Evolutionary conservation across 768 basidiomycete genomes (phyloP), one percentile per base, ranked within the genome.

Genomic region (Terana coerulea): DNA sequence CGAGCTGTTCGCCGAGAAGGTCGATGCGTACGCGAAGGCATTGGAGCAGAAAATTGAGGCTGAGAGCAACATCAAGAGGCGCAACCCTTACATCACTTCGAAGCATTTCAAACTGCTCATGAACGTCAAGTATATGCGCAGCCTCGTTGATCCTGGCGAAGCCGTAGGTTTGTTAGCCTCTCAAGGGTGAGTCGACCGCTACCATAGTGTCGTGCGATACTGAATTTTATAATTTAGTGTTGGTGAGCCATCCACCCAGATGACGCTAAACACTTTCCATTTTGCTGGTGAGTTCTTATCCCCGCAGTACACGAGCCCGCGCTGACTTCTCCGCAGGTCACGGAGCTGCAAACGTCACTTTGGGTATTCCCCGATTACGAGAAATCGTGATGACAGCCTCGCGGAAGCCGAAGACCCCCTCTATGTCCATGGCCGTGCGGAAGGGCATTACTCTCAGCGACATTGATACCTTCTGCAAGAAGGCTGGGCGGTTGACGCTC

Each of bases 381-480:
- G 97, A 99, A 73, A 97, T 99, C 63, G 91, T 99, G 60, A 98
- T 98, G 95, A 98, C 95, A 0, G 97, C 97, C 5, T 95, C 95
- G 5, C 82, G 82, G 60, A 88, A 93, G 58, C 95, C 95, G 45
- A 95, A 93, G 67, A 99, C 97, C 1, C 97, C 97, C 6, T 98
- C 93, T 5, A 99, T 99, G 97, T 84, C 75, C 28, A 88, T 98
- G 75, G 79, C 77, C 39, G 75, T 94, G 35, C 75, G 78, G 9
- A 68, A 74, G 0, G 78, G 74, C 24, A 70, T 80, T 24, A 58
- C 79, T 3, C 68, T 73, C 19, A 69, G 76, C 17, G 80, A 88
- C 42, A 72, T 91, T 53, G 80, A 81, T 47, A 62, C 71, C 8
- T 98, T 98, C 73, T 91, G 94, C 77, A 95, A 95, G 68, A 78